Evolutionary conservation across 176 grass and related monocot genomes (phyloP).

Genomic region (Miscanthus lutarioriparius): DNA sequence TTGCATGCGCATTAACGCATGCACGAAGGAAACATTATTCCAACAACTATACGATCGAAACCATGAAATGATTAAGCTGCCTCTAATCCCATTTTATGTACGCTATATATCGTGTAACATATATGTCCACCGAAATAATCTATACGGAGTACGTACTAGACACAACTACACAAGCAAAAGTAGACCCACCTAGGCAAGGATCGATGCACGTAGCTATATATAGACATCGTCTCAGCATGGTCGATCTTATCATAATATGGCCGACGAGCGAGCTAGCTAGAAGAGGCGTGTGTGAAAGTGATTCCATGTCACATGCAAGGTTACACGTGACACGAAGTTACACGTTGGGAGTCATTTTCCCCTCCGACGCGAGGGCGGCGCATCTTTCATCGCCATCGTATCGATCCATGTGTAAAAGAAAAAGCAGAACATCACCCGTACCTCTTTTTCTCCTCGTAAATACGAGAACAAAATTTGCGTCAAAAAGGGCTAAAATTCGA

Average conservation of each 20-base stretch:
- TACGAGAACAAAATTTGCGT: neutral
- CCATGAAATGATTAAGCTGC: too few species aligned
- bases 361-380: neutral
- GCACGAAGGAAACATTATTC: too few species aligned
- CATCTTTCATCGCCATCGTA: slow-evolving; percentile 33
- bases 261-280: neutral
- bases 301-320: slow-evolving; percentile 25
- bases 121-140: too few species aligned
- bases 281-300: slow-evolving; percentile 1
- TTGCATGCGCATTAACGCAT: too few species aligned
- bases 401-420: neutral
- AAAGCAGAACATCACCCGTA: neutral
- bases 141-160: too few species aligned
- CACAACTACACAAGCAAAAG: too few species aligned
- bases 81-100: too few species aligned
- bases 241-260: neutral
- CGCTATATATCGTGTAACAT: too few species aligned
- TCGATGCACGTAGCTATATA: too few species aligned
- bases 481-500: slow-evolving; percentile 29
- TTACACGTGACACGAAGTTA: slow-evolving; percentile 32
- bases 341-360: neutral
- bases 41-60: too few species aligned
- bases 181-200: too few species aligned
- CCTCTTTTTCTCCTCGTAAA: neutral
- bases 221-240: too few species aligned